Evolutionary conservation across 2,329 filamentous ascomycete genomes (phyloP), one percentile per base, ranked within the genome.

Genomic region (Huntiella omanensis): DNA sequence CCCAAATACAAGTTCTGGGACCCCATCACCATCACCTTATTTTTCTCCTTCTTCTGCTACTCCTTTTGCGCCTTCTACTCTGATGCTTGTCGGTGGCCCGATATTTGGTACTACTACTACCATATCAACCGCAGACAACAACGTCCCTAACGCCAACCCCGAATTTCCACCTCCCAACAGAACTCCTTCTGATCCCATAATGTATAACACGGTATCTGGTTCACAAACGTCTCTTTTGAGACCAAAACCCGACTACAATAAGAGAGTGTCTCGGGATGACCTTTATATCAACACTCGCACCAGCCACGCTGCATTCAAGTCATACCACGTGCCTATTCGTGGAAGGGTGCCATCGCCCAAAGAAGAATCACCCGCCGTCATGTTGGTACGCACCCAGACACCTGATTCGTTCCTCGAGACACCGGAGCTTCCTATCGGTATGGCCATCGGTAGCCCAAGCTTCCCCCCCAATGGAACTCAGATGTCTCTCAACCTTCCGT

Each of bases 361-460:
- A 42, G 37, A 39, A 10, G 56, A 59, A 47, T 65, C 63, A 52
- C 62, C 63, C 4, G 56, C 57, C 28, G 52, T 53, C 38, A 60
- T 59, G 12, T 55, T 61, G 19, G 55, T 61, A 16, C 60, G 63
- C 52, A 60, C 64, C 49, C 58, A 60, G 43, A 66, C 63, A n/a
- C 61, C 64, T 7, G 62, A 67, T 48, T 66, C 65, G 6, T 53
- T 64, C 45, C 58, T 56, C 28, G 64, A 65, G n/a, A 39, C 32
- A 13, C 33, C 39, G 4, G 22, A 37, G 16, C 32, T 44, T 50
- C 67, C 64, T 53, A 85, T 86, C 51, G 82, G 82, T 7, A 77
- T 86, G 68, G 81, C 81, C 1, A 62, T 85, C 47, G 81, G 80
- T 32, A 85, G 80, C 55, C 81, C 81, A 10, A 46, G 49, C n/a